Base-by-base conservation (phyloP, 2,329 filamentous ascomycete genomes). In the Tolypocladium pustulatum region DNA sequence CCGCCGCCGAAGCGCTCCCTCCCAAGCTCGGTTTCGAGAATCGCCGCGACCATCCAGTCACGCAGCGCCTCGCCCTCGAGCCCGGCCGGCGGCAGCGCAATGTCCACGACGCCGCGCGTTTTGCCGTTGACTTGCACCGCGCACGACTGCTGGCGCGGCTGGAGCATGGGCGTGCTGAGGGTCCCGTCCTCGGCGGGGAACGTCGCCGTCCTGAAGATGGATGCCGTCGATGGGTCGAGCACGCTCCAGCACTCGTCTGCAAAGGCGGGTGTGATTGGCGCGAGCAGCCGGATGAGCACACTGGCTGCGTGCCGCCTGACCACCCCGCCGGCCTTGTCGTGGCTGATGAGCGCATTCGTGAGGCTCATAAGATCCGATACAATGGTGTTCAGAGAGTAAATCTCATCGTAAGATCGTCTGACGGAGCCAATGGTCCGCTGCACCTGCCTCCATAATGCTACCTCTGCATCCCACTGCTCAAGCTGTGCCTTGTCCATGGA, bases 111-210 rank as follows among this genome's bases (percentile, higher is more conserved):
- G 61, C 87, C 87, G 41, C 84, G 84, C 62, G 89, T 72, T 71
- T 88, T 91, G n/a, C 91, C 90, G 67, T 95, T 91, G 61, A 95
- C 74, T 67, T 91, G 88, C 20, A 96, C 85, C 0, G 87, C 87
- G 63, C 85, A 88, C 4, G 70, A 75, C 69, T 80, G 73, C 62
- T 72, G 76, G 62, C 78, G 72, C 57, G 79, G 72, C 65, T 80
- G 73, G 63, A 86, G 70, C 63, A 81, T 67, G 63, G 76, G 68
- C 62, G 81, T 67, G 62, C 76, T 68, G 58, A 78, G 65, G 54
- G 78, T 78, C 32, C 76, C 78, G 61, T 87, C 83, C 3, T 75
- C 68, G 0, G 63, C 68, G 0, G 89, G 89, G 75, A 90, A 94
- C 0, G 70, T 69, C 1, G 81, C 78, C 46, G 69, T 65, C n/a